These are phyloP conservation scores for Dothideomycetidae sp. DNA, from an alignment of 2,329 filamentous ascomycete genomes.

Conservation along the genomic window DNA sequence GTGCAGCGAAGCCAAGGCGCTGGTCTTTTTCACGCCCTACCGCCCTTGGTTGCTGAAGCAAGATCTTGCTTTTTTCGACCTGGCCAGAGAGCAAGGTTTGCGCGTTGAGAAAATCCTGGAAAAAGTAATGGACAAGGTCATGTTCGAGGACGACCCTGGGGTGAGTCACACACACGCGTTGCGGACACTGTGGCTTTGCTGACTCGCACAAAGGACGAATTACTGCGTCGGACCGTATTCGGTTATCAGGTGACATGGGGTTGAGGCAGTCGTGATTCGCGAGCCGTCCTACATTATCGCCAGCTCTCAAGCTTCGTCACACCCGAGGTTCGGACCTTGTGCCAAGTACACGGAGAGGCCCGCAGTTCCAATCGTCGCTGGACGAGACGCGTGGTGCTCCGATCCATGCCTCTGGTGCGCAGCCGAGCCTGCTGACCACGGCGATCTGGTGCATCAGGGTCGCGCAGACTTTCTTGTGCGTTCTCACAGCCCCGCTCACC, in stretches of 20 bases:
- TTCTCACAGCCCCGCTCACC: too few species aligned
- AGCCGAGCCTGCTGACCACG: too few species aligned
- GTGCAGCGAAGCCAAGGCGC: conserved; percentile 44
- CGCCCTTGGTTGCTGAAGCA: conserved; percentile 77
- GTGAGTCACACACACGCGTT: conserved; percentile 27
- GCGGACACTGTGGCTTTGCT: not conserved
- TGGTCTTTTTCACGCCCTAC: conserved; percentile 92
- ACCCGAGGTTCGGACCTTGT: too few species aligned
- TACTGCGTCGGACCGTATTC: conserved; percentile 67
- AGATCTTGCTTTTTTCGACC: conserved; percentile 74
- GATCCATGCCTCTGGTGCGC: too few species aligned
- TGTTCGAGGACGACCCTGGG: conserved; percentile 82
- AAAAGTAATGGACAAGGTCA: conserved; percentile 65
- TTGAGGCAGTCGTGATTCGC: too few species aligned
- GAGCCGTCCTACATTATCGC: too few species aligned
- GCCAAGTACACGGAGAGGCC: too few species aligned
- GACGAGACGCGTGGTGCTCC: too few species aligned
- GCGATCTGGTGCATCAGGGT: too few species aligned
- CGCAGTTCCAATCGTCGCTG: too few species aligned
- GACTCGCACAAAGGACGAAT: conserved; percentile 44
- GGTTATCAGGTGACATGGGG: conserved; percentile 60
- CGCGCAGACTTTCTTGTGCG: too few species aligned
- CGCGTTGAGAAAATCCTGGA: conserved; percentile 67
- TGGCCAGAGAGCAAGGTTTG: conserved; percentile 57
- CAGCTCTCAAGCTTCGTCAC: too few species aligned